Base-by-base conservation (phyloP, 2,329 filamentous ascomycete genomes). In the Neonectria ditissima region DNA sequence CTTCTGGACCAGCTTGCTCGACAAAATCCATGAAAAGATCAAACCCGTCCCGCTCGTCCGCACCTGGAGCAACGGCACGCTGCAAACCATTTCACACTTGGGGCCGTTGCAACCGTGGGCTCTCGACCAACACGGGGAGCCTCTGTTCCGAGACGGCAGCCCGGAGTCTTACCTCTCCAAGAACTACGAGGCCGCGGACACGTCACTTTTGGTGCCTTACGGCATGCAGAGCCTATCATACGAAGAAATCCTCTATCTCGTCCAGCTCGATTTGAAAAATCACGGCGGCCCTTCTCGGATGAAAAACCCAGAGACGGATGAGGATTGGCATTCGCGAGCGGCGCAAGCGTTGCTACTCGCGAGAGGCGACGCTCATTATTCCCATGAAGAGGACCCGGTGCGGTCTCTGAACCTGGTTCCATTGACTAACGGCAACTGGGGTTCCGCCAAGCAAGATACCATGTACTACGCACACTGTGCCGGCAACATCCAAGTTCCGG, bases 1-100 rank as follows among this genome's bases (percentile, higher is more conserved):
- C 2, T 73, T 76, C 32, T 80, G 77, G 74, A 50, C 2, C 0
- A 39, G 10, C 0, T 37, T 80, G 3, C 62, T 73, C 8, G 30
- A 73, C 5, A 64, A 62, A 4, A 75, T 81, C 14, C 55, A 65
- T 16, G 9, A 57, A 1, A 28, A 48, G 2, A 43, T 79, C 9
- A 9, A 56, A 10, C 7, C 41, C 1, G 45, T 58, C 28, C 44
- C 44, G 37, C 18, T 70, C 0, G 62, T 73, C 11, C 66, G 62
- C 0, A 60, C 66, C 0, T 61, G 68, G 1, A 52, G 43, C 0
- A 39, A 57, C 4, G 57, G 1, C 16, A 26, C 2, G 14, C 41
- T 72, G 4, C 28, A 58, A 2, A 59, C 56, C 6, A 67, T 73
- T 1, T 28, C 52, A 6, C 22, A 22, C 7, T 24, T 73, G 16